phyloP scores from a whole-genome alignment of 495 filamentous ascomycete genomes.

The Neurospora africana region DNA sequence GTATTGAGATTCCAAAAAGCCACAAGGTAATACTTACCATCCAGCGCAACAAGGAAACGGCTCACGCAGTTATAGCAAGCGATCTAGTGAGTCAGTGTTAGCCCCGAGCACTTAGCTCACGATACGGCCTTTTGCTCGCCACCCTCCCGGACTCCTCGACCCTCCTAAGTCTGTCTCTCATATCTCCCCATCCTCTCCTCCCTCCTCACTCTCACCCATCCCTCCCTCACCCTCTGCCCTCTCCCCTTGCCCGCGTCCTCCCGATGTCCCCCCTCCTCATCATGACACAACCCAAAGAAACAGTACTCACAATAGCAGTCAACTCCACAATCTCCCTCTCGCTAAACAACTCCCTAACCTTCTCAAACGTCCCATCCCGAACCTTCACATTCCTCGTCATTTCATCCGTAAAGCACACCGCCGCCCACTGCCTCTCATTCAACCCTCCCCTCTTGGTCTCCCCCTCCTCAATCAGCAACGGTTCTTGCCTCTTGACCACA shows the following conservation, averaged over 20 bases:
- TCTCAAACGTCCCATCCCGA: conserved; percentile 49
- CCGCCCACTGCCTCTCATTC: conserved; percentile 50
- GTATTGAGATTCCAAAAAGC: not conserved
- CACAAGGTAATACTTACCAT: conserved; percentile 45
- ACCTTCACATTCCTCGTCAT: conserved; percentile 62
- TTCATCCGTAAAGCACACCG: conserved; percentile 61
- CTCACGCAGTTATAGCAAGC: conserved; percentile 85
- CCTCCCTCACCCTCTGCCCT: not conserved
- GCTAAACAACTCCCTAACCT: conserved; percentile 45
- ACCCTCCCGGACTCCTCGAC: not conserved
- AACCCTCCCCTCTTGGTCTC: conserved; percentile 21
- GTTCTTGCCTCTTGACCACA: conserved; percentile 16
- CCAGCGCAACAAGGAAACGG: conserved; percentile 71
- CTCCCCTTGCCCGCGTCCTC: not conserved
- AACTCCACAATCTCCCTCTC: conserved; percentile 69
- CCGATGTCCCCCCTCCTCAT: no score
- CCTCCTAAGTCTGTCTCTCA: not conserved
- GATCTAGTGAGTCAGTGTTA: conserved; percentile 16
- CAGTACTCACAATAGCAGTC: conserved; percentile 49
- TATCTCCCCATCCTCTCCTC: not conserved
- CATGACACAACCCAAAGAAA: no score
- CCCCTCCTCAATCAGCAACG: not conserved
- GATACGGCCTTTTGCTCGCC: not conserved
- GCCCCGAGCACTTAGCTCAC: not conserved
- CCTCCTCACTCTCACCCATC: not conserved